Evolutionary conservation across 2,329 filamentous ascomycete genomes (phyloP), one percentile per base, ranked within the genome.

Genomic region (Cladosporium halotolerans): DNA sequence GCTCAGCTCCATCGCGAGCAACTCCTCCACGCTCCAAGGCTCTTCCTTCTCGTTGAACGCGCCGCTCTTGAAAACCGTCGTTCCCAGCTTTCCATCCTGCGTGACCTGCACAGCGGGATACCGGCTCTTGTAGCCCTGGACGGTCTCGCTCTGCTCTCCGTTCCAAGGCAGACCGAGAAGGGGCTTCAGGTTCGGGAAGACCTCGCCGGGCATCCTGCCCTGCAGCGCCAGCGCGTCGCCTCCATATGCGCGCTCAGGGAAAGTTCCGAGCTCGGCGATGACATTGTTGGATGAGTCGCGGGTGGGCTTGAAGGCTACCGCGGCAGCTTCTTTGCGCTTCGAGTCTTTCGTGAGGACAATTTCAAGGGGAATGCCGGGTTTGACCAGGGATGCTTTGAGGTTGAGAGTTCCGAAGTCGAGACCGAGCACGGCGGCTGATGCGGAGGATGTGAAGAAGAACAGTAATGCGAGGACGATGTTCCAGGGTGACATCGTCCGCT

Each of bases 311-410:
- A 99, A 97, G 41, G 89, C 87, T 62, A 99, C 84, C 40, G 90
- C 91, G 2, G 91, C 89, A 19, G 81, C 82, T 71, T 99, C 93
- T 77, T 99, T 99, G 67, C 93, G 86, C 71, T 95, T 88, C 31
- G 93, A 96, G 74, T 99, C 93, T 70, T 97, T 99, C 31, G 91
- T 96, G 53, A 96, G 81, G 70, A 99, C 92, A 60, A 99, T 97
- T 62, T 99, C 93, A 68, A 99, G 88, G 9, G 93, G 93, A 49
- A 95, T 92, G 57, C 93, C 93, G 2, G 93, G 93, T 75, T 97
- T 97, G 57, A 99, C 92, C 40, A 99, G 82, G 11, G 88, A 85
- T 28, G 92, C 92, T 76, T 97, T 99, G 75, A 99, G 88, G 74
- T 95, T 96, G 70, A 96, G 89, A 53, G 93, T 96, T 62, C 93